A percentile compares a stretch with the other conserved stretches of the same genome.
Conservation (phyloP, 495 filamentous ascomycete species). For the Annulohypoxylon nitens region DNA sequence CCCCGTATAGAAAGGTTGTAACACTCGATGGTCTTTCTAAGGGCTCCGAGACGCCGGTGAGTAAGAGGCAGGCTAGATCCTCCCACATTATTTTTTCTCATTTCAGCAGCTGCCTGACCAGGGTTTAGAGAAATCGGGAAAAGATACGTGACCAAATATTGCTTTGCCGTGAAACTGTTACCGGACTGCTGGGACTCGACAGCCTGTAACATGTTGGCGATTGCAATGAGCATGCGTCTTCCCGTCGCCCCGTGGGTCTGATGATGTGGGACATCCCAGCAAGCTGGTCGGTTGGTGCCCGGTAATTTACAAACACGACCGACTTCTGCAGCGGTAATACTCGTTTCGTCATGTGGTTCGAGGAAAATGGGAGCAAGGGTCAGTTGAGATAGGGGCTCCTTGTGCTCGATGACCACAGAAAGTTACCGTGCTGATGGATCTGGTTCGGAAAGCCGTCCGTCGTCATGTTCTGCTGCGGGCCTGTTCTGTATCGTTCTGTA, state of each 20-base stretch:
- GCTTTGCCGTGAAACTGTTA: slow-evolving; percentile 50
- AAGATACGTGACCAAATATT: slow-evolving; percentile 43
- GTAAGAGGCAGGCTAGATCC: slow-evolving; percentile 20
- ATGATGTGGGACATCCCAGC: slow-evolving; percentile 37
- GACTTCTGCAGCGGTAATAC: slow-evolving; percentile 39
- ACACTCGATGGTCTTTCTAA: slow-evolving; percentile 18
- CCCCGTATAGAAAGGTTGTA: slow-evolving; percentile 19
- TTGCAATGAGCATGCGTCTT: slow-evolving; percentile 39
- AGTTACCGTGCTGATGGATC: slow-evolving; percentile 36
- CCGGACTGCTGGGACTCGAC: slow-evolving; percentile 49
- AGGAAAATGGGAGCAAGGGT: not conserved
- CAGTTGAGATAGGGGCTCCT: not conserved
- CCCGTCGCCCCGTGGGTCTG: slow-evolving; percentile 40
- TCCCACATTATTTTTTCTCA: not conserved
- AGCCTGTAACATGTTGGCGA: slow-evolving; percentile 41
- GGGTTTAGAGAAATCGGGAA: slow-evolving; percentile 29
- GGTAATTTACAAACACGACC: slow-evolving; percentile 41
- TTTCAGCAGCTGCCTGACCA: slow-evolving; percentile 19
- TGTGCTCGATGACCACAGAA: slow-evolving; percentile 24
- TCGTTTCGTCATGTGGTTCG: slow-evolving; percentile 25
- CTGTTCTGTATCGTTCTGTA: slow-evolving; percentile 13
- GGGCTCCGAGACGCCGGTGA: slow-evolving; percentile 22
- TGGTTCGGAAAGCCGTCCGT: slow-evolving; percentile 26
- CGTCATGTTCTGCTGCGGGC: slow-evolving; percentile 14
- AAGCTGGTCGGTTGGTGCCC: slow-evolving; percentile 34